Conservation (phyloP, 768 basidiomycete genomes). For the Rhodotorula kratochvilovae region DNA sequence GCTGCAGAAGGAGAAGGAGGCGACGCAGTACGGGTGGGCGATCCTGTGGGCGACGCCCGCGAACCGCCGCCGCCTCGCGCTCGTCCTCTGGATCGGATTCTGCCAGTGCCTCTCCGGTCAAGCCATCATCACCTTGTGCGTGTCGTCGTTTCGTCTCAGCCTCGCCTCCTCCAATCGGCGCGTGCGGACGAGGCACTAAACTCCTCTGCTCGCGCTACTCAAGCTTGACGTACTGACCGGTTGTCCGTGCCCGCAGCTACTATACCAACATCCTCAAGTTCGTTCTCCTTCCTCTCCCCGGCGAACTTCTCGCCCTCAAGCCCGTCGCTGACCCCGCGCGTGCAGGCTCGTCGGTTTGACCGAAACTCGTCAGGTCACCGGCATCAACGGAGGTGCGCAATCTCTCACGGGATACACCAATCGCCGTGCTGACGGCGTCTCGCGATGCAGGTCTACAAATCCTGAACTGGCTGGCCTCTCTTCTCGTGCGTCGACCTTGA, state of each 20-base stretch:
- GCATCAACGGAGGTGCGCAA: constrained; percentile 38
- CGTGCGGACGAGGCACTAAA: background rate
- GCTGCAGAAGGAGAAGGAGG: constrained; percentile 44
- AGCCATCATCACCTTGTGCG: constrained; percentile 43
- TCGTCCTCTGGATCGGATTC: constrained; percentile 26
- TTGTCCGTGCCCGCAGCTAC: too few relatives aligned
- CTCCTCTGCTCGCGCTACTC: too few relatives aligned
- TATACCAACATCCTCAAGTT: constrained; percentile 41
- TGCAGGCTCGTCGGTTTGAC: constrained; percentile 42
- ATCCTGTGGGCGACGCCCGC: constrained; percentile 11
- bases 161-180: too few relatives aligned
- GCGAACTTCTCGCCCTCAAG: too few relatives aligned
- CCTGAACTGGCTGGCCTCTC: constrained; percentile 37
- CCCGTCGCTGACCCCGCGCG: too few relatives aligned
- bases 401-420: background rate
- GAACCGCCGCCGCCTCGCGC: constrained; percentile 18
- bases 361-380: constrained; percentile 13
- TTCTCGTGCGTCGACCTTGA: constrained; percentile 1
- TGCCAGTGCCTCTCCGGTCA: constrained; percentile 45
- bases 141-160: background rate
- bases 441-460: background rate
- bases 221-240: too few relatives aligned
- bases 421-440: background rate
- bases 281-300: background rate
- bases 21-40: constrained; percentile 22